These are phyloP conservation scores for Pythium rishiriense DNA, from an alignment of 352 stramenopile species.

Conservation along the genomic window DNA sequence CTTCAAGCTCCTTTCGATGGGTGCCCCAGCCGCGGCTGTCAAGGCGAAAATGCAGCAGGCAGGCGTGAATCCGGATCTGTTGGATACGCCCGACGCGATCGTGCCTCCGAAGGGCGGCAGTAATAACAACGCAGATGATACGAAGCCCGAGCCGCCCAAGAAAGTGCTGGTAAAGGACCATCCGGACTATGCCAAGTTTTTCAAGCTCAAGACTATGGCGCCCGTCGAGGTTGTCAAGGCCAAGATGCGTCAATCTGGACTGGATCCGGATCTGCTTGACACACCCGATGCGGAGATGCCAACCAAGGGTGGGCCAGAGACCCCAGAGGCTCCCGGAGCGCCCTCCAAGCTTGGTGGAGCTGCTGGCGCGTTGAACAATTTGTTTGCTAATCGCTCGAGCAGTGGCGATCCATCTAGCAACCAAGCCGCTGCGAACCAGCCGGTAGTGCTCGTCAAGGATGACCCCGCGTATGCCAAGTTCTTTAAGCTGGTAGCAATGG, in stretches of 20 bases:
- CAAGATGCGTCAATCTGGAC: slow-evolving; percentile 57
- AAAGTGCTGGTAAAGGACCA: slow-evolving; percentile 60
- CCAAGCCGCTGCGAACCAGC: slow-evolving; percentile 8
- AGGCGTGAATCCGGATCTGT: slow-evolving; percentile 52
- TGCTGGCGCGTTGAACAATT: slow-evolving; percentile 15
- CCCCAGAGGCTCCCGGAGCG: slow-evolving; percentile 12
- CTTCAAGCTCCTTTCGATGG: slow-evolving; percentile 66
- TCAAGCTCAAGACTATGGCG: slow-evolving; percentile 71
- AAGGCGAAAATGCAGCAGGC: slow-evolving; percentile 72
- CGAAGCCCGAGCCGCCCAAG: slow-evolving; percentile 6
- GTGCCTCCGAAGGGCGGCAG: slow-evolving; percentile 28
- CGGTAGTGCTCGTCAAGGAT: slow-evolving; percentile 54
- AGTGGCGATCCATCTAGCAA: neutral
- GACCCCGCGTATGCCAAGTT: slow-evolving; percentile 69
- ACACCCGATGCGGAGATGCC: slow-evolving; percentile 52
- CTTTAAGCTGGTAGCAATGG: slow-evolving; percentile 73
- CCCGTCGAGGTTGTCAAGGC: slow-evolving; percentile 53
- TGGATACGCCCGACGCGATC: slow-evolving; percentile 62
- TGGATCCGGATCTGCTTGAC: slow-evolving; percentile 68
- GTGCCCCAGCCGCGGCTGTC: slow-evolving; percentile 50
- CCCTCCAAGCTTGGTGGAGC: slow-evolving; percentile 18
- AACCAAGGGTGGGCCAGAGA: slow-evolving; percentile 13
- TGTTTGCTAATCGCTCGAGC: slow-evolving; percentile 25
- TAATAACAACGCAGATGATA: slow-evolving; percentile 21
- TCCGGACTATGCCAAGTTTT: slow-evolving; percentile 65